These are phyloP conservation scores for Graphilbum fragrans DNA, from an alignment of 2,329 filamentous ascomycete species.

Conservation along the genomic window DNA sequence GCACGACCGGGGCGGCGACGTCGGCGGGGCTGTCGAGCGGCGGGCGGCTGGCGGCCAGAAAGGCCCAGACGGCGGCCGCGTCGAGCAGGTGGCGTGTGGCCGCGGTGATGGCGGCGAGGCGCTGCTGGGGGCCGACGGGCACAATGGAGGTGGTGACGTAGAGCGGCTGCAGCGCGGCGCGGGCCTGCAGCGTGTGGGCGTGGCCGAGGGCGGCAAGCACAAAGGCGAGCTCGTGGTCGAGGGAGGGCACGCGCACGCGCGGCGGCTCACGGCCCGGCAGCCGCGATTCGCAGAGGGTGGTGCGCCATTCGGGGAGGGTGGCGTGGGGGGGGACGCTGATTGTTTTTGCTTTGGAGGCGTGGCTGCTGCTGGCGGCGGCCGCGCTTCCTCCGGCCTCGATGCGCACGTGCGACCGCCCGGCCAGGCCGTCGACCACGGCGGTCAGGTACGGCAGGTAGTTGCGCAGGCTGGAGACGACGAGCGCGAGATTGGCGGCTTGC, in stretches of 20 bases:
- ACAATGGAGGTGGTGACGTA: slow-evolving; percentile 53
- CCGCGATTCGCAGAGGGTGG: slow-evolving; percentile 56
- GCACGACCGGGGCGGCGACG: slow-evolving; percentile 37
- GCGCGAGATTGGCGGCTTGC: slow-evolving; percentile 57
- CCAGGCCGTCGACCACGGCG: slow-evolving; percentile 61
- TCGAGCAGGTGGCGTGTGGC: slow-evolving; percentile 70
- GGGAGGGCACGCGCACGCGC: slow-evolving; percentile 56
- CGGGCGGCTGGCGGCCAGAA: slow-evolving; percentile 17
- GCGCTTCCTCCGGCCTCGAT: slow-evolving; percentile 26
- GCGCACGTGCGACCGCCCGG: neutral
- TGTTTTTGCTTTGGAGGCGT: slow-evolving; percentile 30
- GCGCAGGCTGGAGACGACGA: slow-evolving; percentile 56
- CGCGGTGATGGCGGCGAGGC: slow-evolving; percentile 55
- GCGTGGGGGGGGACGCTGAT: slow-evolving; percentile 13
- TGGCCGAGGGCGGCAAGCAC: slow-evolving; percentile 65
- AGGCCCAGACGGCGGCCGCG: slow-evolving; percentile 66
- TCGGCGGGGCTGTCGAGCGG: slow-evolving; percentile 32
- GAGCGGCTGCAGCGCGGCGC: slow-evolving; percentile 59
- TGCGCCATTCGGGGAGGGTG: slow-evolving; percentile 62
- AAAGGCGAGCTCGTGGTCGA: slow-evolving; percentile 79
- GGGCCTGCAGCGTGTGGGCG: slow-evolving; percentile 59
- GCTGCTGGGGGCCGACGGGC: slow-evolving; percentile 50
- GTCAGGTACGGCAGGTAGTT: slow-evolving; percentile 77
- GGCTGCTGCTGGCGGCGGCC: slow-evolving; percentile 49
- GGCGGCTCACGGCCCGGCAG: slow-evolving; percentile 44